Evolutionary conservation across 441 rosid genomes (phyloP).

Genomic region (Biscutella laevigata): DNA sequence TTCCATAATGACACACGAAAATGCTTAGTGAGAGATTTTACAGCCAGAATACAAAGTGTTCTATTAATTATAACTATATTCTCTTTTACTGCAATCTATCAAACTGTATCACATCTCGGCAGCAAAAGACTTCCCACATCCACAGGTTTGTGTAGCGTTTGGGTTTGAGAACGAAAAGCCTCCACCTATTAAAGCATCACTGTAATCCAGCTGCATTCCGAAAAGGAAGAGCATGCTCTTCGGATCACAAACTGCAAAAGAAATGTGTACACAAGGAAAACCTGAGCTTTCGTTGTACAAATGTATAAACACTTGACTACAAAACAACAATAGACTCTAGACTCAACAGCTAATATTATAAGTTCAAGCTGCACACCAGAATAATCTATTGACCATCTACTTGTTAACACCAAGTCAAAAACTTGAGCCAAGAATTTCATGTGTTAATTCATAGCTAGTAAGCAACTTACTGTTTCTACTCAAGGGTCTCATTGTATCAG

Average conservation of each 20-base stretch:
- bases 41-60: slow-evolving; percentile 7
- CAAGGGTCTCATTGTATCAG: slow-evolving; percentile 34
- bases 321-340: not conserved
- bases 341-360: not conserved
- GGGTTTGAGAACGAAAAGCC: slow-evolving; percentile 94
- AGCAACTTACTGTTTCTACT: not conserved
- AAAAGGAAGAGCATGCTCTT: slow-evolving; percentile 90
- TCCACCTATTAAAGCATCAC: slow-evolving; percentile 89
- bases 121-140: slow-evolving; percentile 89
- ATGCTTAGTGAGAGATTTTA: not conserved
- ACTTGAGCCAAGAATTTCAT: not conserved
- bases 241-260: slow-evolving; percentile 86
- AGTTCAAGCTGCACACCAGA: not conserved
- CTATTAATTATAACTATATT: slow-evolving; percentile 3
- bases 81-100: not conserved
- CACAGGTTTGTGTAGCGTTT: slow-evolving; percentile 92
- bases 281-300: not conserved
- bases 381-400: not conserved
- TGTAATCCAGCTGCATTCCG: slow-evolving; percentile 94
- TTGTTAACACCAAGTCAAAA: not conserved
- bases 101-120: slow-evolving; percentile 60
- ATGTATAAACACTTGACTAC: not conserved
- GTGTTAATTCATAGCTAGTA: too few species aligned
- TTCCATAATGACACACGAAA: not conserved
- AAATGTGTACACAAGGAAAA: not conserved